A percentile compares a stretch with the other conserved stretches of the same genome.
These are phyloP conservation scores for Spiraea crenata DNA, from an alignment of 331 rosid species.

Conservation along the genomic window DNA sequence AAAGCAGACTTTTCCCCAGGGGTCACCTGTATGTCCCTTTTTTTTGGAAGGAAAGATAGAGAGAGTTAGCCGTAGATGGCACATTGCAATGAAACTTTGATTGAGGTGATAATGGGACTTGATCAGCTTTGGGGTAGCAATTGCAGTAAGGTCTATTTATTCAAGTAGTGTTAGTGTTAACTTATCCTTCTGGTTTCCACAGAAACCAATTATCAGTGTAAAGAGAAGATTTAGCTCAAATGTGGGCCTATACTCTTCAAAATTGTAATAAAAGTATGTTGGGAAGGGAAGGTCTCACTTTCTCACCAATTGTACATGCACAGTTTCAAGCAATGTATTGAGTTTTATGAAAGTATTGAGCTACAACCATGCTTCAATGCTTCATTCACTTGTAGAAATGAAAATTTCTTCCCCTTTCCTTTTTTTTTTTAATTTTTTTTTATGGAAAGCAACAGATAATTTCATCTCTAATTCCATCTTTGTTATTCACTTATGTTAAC, in stretches of 20 bases:
- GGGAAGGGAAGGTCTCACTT: not conserved
- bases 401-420: no score
- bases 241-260: not conserved
- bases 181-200: not conserved
- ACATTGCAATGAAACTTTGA: no score
- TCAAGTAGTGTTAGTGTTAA: not conserved
- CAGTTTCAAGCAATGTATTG: not conserved
- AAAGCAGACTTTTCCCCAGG: no score
- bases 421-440: no score
- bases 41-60: not conserved
- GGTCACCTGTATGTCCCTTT: not conserved
- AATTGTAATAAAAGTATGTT: not conserved
- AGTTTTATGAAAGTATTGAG: not conserved
- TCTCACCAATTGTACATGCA: not conserved
- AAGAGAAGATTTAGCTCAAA: not conserved
- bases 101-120: not conserved
- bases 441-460: no score
- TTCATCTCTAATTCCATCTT: no score
- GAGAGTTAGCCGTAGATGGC: no score
- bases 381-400: no score
- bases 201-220: not conserved
- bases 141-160: not conserved
- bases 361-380: not conserved
- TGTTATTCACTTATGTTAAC: no score
- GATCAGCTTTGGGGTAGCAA: not conserved